Evolutionary conservation across 1,284 basidiomycete genomes (phyloP), one percentile per base, ranked within the genome.

Genomic region (Sporisorium iseilematis-ciliati): DNA sequence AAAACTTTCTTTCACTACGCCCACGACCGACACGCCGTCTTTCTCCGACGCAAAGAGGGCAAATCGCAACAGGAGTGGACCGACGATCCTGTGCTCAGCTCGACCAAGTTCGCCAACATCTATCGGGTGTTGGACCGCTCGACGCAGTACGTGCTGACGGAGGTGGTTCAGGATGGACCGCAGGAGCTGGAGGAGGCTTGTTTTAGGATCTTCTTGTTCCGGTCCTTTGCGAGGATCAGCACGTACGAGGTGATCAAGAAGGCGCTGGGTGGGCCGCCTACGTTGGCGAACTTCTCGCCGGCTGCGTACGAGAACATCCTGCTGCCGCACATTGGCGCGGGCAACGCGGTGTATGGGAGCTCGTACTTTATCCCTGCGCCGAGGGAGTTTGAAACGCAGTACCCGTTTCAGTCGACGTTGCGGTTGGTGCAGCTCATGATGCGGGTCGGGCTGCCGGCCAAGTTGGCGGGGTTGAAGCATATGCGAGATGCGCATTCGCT

Each of bases 331-430:
- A 86, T 86, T 57, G 66, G 42, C 4, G 64, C 84, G 25, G 70
- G 87, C 12, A 77, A 82, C 48, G 52, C 87, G 3, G 86, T 91
- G 21, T 91, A 91, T 75, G 91, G 90, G 0, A 88, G 87, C n/a
- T 87, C 90, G 12, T 91, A 89, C 84, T 89, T 90, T 79, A 91
- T 91, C 75, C 89, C 90, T 1, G 88, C 88, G 6, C 89, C 90
- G 12, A 84, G 86, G 51, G 73, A 75, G 86, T 89, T 45, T 88
- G 87, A 7, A 85, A 86, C 67, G 57, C 80, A 16, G 85, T 87
- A 26, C 87, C 87, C 65, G 87, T 88, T 78, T 86, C 87, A 86
- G 89, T 90, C 78, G 89, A 91, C 78, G 21, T 86, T 91, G 4
- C 86, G 82, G 38, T 85, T 90, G 26, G 81, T 91, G 6, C 88